Evolutionary conservation across 2,329 filamentous ascomycete species (phyloP), one percentile per base, ranked within the genome.

Genomic region (Xylariaceae sp.): DNA sequence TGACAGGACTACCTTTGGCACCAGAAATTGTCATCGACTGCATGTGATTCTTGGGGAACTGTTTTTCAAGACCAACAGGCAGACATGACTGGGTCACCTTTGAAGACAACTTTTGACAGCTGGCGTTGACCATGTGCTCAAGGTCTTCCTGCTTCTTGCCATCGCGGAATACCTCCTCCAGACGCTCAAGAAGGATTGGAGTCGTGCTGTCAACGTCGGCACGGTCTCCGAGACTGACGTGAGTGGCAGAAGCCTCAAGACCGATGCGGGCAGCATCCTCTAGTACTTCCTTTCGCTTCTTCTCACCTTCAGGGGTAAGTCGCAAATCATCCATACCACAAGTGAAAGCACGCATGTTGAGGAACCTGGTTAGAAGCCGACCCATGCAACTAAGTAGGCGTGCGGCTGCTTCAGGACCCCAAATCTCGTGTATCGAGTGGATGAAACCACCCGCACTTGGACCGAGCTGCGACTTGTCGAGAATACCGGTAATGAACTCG

Each of bases 41-140:
- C 93, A 99, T 99, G 76, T 97, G 93, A 71, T 99, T 99, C 71
- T 88, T 88, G 0, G 94, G 94, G 75, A 99, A 99, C 6, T 89
- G 85, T 76, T 97, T 99, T 69, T 90, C 86, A 34, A 99, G 83
- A 48, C 90, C 91, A 17, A 78, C 76, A 0, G 94, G 94, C 66
- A 99, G 81, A 74, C 92, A 96, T 1, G 84, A 83, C 51, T 80
- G 80, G 8, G 92, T 96, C 50, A 97, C 87, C 0, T 80, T 83
- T 13, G 89, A 87, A 3, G 93, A 97, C 30, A 99, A 82, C 2
- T 82, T 75, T 10, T 80, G 80, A 54, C 86, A 88, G 53, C 81
- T 81, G 30, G 82, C 80, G 71, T 95, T 97, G 74, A 90, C 90
- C 66, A 97, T 80, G 64, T 88, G 81, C 80, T 99, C 94, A n/a